These are phyloP conservation scores for Periconia sp. DNA, from an alignment of 2,329 filamentous ascomycete species.

Conservation along the genomic window DNA sequence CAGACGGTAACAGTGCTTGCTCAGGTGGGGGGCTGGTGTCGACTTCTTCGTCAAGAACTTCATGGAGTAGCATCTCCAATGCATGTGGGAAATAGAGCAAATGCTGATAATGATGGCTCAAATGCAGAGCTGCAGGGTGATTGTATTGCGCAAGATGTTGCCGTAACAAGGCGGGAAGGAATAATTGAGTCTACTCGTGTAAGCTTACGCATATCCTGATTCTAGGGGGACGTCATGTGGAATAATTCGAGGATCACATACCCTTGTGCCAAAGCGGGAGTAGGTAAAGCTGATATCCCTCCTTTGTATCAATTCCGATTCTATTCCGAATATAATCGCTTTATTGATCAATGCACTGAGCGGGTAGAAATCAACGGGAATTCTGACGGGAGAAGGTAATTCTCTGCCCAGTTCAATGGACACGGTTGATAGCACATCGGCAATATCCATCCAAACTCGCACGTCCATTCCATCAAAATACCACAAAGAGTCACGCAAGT, in stretches of 20 bases:
- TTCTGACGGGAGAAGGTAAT: slow-evolving; percentile 71
- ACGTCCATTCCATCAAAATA: slow-evolving; percentile 87
- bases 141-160: slow-evolving; percentile 76
- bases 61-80: slow-evolving; percentile 86
- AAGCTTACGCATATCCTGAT: slow-evolving; percentile 12
- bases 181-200: slow-evolving; percentile 74
- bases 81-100: slow-evolving; percentile 92
- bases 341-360: slow-evolving; percentile 85
- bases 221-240: not conserved
- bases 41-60: slow-evolving; percentile 92
- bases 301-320: slow-evolving; percentile 90
- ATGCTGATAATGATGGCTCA: slow-evolving; percentile 83
- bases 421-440: slow-evolving; percentile 75
- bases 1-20: slow-evolving; percentile 53
- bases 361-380: slow-evolving; percentile 94
- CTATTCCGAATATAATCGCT: slow-evolving; percentile 85
- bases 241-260: slow-evolving; percentile 48
- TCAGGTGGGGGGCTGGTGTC: slow-evolving; percentile 60
- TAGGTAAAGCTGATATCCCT: slow-evolving; percentile 90
- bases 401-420: slow-evolving; percentile 59
- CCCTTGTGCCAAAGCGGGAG: slow-evolving; percentile 83
- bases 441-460: slow-evolving; percentile 85
- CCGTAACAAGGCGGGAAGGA: slow-evolving; percentile 83
- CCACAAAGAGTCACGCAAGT: slow-evolving; percentile 87
- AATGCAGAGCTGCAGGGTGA: slow-evolving; percentile 75